Percentiles rank a stretch among this genome's conserved stretches.
Conservation (phyloP, 1,139 yeast species). For the Pneumocystis carinii region DNA sequence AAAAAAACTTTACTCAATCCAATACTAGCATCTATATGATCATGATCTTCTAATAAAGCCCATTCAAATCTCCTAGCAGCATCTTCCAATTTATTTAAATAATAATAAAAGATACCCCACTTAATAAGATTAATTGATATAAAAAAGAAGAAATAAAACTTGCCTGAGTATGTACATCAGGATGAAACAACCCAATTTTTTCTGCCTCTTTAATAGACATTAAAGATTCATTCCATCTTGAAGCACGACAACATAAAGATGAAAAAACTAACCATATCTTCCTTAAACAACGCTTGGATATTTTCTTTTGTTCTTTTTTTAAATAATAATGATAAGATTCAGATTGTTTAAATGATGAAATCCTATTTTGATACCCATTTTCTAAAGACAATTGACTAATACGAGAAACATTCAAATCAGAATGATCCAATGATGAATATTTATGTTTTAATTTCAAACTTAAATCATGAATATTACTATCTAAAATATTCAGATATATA, state of each 20-base stretch:
- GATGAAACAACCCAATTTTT: neutral
- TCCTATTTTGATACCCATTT: neutral
- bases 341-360: neutral
- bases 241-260: neutral
- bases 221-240: neutral
- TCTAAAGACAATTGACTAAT: neutral
- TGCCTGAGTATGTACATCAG: neutral
- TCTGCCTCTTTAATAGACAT: neutral
- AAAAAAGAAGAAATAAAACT: neutral
- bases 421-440: neutral
- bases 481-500: neutral
- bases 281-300: neutral
- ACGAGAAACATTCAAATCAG: neutral
- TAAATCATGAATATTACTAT: neutral
- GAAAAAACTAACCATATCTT: neutral
- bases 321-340: neutral
- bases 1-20: neutral
- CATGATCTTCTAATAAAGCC: constrained; percentile 1
- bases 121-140: neutral
- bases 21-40: neutral
- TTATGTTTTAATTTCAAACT: neutral
- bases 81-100: neutral
- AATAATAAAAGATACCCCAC: neutral
- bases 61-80: neutral
- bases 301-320: neutral